Evolutionary conservation across 352 stramenopile genomes (phyloP), one percentile per base, ranked within the genome.

Genomic region (Globisporangium acanthophoron): DNA sequence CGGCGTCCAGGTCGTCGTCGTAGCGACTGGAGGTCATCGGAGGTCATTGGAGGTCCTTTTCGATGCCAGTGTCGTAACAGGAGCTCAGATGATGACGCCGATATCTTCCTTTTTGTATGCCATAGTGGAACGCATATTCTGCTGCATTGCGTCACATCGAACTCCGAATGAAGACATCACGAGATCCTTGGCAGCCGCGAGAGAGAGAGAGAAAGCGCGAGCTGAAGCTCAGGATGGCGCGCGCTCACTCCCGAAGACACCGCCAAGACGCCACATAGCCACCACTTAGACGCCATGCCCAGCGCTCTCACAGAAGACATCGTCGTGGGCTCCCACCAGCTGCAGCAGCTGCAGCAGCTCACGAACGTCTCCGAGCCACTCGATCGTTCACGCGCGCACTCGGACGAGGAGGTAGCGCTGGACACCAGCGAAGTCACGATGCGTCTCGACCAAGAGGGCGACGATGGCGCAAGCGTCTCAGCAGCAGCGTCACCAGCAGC

Each of bases 351-450:
- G 3, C 6, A 51, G 27, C 48, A 43, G 15, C 27, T 40, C n/a
- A 7, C 29, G 11, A 3, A 3, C 5, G 15, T 9, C 27, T 29
- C 29, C 9, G 7, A 3, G 1, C 45, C 6, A 9, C 20, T 33
- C 45, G 18, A 15, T 16, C 48, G 11, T 7, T 16, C 18, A 24
- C 29, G 6, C 18, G 27, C 48, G n/a, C 16, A 54, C 48, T 41
- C 29, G 18, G 31, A 40, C 48, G 48, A 54, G 29, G 29, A 54
- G 29, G 16, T 53, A 11, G 48, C 41, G 24, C 16, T 53, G 21
- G 46, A 37, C 15, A 16, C 46, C 21, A 21, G 46, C 11, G 46
- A 52, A 33, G 46, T 52, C 46, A 37, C 46, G 24, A 52, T 52
- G 46, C 46, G 24, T 11, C 46, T 52, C 48, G 48, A 53, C 15